phyloP scores from a whole-genome alignment of 169 alveolate genomes.

The Perkinsus chesapeaki region DNA sequence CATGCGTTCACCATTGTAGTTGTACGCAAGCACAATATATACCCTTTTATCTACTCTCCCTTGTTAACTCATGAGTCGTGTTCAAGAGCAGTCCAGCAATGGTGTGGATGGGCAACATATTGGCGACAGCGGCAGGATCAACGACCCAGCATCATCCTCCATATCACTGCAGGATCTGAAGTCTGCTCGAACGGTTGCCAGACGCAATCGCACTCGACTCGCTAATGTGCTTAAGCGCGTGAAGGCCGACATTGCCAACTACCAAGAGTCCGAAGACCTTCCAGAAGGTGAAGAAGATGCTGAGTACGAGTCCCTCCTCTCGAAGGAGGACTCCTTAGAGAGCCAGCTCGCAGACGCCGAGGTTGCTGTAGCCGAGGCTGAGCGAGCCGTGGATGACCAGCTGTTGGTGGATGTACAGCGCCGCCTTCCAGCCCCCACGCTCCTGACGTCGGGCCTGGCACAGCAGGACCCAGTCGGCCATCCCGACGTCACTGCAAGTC shows the following conservation, averaged over 20 bases:
- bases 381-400: neutral
- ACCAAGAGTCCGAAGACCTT: neutral
- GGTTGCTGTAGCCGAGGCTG: neutral
- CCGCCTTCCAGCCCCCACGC: neutral
- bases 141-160: neutral
- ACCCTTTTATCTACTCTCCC: no score
- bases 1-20: no score
- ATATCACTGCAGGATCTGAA: neutral
- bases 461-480: neutral
- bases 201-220: neutral
- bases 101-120: neutral
- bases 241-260: neutral
- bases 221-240: neutral
- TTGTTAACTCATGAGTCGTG: no score
- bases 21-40: no score
- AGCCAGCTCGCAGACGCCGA: neutral
- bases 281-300: neutral
- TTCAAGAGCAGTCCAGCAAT: neutral
- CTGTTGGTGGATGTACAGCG: neutral
- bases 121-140: neutral
- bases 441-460: neutral
- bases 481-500: neutral
- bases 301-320: neutral
- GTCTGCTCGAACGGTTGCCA: neutral
- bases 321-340: neutral